Evolutionary conservation across 2,329 filamentous ascomycete species (phyloP).

Genomic region (Claviceps sp.): DNA sequence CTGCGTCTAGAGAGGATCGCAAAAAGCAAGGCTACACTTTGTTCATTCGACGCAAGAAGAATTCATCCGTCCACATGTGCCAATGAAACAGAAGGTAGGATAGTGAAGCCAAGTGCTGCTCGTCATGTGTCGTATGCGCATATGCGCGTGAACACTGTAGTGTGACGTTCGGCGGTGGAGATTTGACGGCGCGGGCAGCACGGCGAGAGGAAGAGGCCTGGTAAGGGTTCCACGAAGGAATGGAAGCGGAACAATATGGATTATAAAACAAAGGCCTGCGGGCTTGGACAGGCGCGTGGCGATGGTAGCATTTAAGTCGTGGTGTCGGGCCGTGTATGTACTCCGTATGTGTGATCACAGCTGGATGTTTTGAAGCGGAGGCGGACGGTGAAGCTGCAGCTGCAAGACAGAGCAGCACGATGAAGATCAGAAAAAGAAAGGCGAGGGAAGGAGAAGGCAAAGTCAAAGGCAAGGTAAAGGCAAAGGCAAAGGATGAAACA

Average conservation of each 20-base stretch:
- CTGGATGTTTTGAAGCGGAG: not conserved
- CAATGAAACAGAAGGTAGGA: not conserved
- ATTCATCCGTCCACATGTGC: not conserved
- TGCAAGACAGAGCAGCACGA: too few relatives aligned
- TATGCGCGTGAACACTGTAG: not conserved
- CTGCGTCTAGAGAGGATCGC: too few relatives aligned
- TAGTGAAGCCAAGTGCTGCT: not conserved
- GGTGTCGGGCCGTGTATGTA: not conserved
- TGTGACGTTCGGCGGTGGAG: not conserved
- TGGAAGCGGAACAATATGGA: not conserved
- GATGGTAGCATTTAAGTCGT: not conserved
- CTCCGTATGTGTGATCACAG: not conserved
- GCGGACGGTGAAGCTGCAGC: too few relatives aligned
- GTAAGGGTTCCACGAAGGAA: too few relatives aligned
- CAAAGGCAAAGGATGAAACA: not conserved
- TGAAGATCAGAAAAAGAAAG: not conserved
- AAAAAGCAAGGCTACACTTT: too few relatives aligned
- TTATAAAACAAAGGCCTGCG: not conserved
- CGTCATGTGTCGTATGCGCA: not conserved
- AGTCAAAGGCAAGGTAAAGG: not conserved
- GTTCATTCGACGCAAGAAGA: too few relatives aligned
- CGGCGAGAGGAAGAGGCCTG: not conserved
- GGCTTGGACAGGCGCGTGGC: not conserved
- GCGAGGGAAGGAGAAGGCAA: not conserved
- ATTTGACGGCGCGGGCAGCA: not conserved